Evolutionary conservation across 352 stramenopile species (phyloP).

Genomic region (Phytophthora europaea): DNA sequence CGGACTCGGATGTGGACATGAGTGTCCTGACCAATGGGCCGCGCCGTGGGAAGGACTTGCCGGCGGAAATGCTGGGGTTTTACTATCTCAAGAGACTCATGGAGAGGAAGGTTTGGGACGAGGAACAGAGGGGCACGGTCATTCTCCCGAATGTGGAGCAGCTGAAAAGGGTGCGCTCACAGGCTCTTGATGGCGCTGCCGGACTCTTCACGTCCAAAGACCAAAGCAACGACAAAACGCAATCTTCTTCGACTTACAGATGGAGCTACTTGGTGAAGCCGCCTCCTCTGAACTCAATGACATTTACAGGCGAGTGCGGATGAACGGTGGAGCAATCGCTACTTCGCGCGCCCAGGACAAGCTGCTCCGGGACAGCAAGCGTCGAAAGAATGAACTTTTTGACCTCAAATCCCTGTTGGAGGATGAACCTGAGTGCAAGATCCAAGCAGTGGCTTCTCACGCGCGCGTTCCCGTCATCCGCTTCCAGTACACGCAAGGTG

Average conservation of each 20-base stretch:
- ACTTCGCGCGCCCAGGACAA: constrained; percentile 23
- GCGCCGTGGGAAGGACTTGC: background rate
- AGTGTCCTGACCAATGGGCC: constrained; percentile 39
- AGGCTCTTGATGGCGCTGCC: constrained; percentile 22
- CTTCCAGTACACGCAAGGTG: constrained; percentile 52
- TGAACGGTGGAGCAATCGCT: background rate
- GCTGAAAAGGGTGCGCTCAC: constrained; percentile 23
- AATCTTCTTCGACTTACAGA: constrained; percentile 39
- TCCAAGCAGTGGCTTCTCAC: constrained; percentile 56
- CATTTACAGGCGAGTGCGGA: background rate
- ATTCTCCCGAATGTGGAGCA: constrained; percentile 39
- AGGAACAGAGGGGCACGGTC: constrained; percentile 5
- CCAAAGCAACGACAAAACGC: constrained; percentile 31
- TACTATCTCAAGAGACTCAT: constrained; percentile 53
- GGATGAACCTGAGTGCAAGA: constrained; percentile 40
- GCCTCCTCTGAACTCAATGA: constrained; percentile 18
- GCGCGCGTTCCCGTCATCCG: constrained; percentile 79
- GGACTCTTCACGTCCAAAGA: constrained; percentile 10
- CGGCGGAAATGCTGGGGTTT: constrained; percentile 29
- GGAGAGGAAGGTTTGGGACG: constrained; percentile 21
- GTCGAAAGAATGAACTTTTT: constrained; percentile 53
- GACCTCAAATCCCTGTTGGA: constrained; percentile 42
- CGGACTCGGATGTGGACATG: constrained; percentile 71
- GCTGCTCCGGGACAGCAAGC: constrained; percentile 36
- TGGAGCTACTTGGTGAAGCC: constrained; percentile 25